These are phyloP conservation scores for Dissoconium aciculare DNA, from an alignment of 2,329 filamentous ascomycete genomes.

Conservation along the genomic window DNA sequence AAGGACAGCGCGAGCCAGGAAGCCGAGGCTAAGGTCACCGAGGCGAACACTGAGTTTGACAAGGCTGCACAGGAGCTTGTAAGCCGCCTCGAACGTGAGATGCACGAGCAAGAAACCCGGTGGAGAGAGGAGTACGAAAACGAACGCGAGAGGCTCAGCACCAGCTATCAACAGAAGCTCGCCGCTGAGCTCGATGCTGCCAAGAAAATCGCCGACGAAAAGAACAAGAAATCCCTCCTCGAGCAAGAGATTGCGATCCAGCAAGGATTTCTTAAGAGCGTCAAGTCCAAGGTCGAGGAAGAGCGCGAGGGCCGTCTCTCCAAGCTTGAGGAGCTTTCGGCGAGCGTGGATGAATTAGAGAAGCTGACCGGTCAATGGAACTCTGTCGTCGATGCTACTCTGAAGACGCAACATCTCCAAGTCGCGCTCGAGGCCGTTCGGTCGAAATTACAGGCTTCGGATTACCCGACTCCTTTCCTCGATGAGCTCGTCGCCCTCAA, in stretches of 20 bases:
- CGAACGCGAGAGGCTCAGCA: slow-evolving; percentile 66
- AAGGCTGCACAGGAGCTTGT: slow-evolving; percentile 77
- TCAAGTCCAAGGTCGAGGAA: slow-evolving; percentile 68
- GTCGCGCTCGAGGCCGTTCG: slow-evolving; percentile 90
- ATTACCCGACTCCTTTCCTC: slow-evolving; percentile 65
- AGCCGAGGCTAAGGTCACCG: slow-evolving; percentile 59
- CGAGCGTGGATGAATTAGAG: slow-evolving; percentile 69
- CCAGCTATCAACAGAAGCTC: slow-evolving; percentile 66
- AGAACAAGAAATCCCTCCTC: slow-evolving; percentile 67
- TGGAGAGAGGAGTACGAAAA: slow-evolving; percentile 81
- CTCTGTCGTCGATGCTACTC: slow-evolving; percentile 72
- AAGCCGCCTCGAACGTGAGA: slow-evolving; percentile 67
- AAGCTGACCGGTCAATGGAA: slow-evolving; percentile 81
- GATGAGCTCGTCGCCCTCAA: slow-evolving; percentile 87
- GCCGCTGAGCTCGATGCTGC: slow-evolving; percentile 65
- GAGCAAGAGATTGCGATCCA: slow-evolving; percentile 85
- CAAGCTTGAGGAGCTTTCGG: slow-evolving; percentile 66
- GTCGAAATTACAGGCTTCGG: slow-evolving; percentile 60
- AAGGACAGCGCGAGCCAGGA: slow-evolving; percentile 54
- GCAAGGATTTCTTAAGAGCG: slow-evolving; percentile 63
- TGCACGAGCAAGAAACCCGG: slow-evolving; percentile 62
- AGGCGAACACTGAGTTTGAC: slow-evolving; percentile 65
- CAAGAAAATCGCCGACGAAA: slow-evolving; percentile 66
- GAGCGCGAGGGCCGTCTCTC: slow-evolving; percentile 78
- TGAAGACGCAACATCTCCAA: slow-evolving; percentile 89